phyloP scores from a whole-genome alignment of 1,284 basidiomycete species.

The Tremellales sp. region DNA sequence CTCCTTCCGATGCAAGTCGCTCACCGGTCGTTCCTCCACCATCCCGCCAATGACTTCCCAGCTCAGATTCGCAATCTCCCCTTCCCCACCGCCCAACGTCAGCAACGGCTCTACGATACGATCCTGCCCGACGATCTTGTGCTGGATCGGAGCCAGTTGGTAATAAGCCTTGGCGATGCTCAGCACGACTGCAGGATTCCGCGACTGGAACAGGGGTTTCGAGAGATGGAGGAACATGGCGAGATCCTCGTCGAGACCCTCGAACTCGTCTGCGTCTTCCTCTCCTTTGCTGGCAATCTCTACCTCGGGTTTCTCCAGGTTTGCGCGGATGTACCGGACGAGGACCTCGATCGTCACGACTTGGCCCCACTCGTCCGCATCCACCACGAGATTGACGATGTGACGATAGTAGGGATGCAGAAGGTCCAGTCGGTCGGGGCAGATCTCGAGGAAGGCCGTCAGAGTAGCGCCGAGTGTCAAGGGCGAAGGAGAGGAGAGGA shows the following conservation, averaged over 20 bases:
- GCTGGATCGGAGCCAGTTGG: conserved; percentile 60
- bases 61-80: conserved; percentile 66
- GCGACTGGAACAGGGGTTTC: conserved; percentile 73
- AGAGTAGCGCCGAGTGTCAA: conserved; percentile 83
- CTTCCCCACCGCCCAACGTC: conserved; percentile 43
- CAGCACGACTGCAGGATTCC: conserved; percentile 80
- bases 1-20: conserved; percentile 28
- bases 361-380: conserved; percentile 97
- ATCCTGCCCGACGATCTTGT: conserved; percentile 35
- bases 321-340: conserved; percentile 73
- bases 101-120: conserved; percentile 40
- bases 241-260: conserved; percentile 66
- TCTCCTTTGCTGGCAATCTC: conserved; percentile 4
- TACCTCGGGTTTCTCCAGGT: conserved; percentile 68
- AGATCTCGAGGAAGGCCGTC: conserved; percentile 77
- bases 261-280: conserved; percentile 47
- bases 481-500: conserved; percentile 79
- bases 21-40: conserved; percentile 60
- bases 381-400: conserved; percentile 75
- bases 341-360: conserved; percentile 74
- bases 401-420: conserved; percentile 85
- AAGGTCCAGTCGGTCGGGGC: conserved; percentile 77
- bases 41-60: conserved; percentile 67
- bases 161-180: conserved; percentile 68
- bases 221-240: conserved; percentile 68